Base-by-base conservation (phyloP, 352 stramenopile species). In the Globisporangium radiosum region DNA sequence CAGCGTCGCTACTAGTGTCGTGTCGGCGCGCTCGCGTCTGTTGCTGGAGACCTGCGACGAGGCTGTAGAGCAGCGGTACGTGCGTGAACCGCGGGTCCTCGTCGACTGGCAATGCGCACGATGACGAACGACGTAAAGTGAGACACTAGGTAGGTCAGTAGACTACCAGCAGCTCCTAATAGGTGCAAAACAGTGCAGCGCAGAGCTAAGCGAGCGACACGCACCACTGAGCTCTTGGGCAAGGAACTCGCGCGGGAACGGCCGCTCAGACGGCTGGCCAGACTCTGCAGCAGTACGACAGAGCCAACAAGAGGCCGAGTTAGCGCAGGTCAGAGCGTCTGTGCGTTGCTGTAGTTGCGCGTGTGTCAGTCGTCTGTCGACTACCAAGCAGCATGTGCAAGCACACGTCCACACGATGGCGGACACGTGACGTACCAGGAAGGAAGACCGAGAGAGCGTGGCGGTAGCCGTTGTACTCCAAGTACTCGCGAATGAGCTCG, bases 401-500 rank as follows among this genome's bases (percentile, higher is more conserved):
- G 25, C 25, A 13, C 25, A 33, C 8, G 2, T 36, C 13, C 8
- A 13, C 47, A 15, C 5, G 9, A 37, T 8, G 25, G 25, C 25
- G 25, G 25, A 33, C 25, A 33, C 25, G 25, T 1, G 25, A 53
- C 63, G 10, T 17, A 87, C 81, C 87, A 51, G 84, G 73, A 0
- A 91, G 52, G 44, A 97, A 95, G 17, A 97, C 87, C 5, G 88
- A 96, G 37, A 96, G 75, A 0, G 87, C 75, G 52, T 96, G 84
- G 7, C 78, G 66, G 64, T 98, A 98, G n/a, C 88, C 87, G 57
- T 97, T 97, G 74, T 96, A 98, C 53, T 91, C 76, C 9, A 98
- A 69, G 65, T 98, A 98, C 50, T 98, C 93, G 7, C 88, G 77
- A 53, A 98, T 95, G 19, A 98, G 72, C 72, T 98, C 91, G 63